Base-by-base conservation (phyloP, 306 rosid species). In the Alnus rubra region DNA sequence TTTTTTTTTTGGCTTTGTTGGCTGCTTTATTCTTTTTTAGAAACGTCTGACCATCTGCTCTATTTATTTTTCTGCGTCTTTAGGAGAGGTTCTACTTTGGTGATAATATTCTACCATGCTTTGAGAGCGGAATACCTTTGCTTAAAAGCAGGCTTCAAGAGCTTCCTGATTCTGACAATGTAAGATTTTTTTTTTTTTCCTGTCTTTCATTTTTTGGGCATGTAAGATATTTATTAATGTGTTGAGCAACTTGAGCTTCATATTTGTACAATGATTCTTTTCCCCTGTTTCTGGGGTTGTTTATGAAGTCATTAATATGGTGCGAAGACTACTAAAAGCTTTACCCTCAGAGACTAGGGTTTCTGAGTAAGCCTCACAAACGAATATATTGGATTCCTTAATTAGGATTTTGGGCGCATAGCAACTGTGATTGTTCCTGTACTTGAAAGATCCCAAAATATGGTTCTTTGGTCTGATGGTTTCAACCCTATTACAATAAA, bases 31-130 rank as follows among this genome's bases (percentile, higher is more conserved):
- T 51, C 37, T 51, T 47, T 76, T 53, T 45, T 12, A 12, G 10
- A 23, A 77, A 7, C 69, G 59, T 13, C 73, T 81, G 67, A 76
- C 76, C 7, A 6, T 68, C 71, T 69, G 18, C 35, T 79, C 62
- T 76, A 76, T 35, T 83, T 65, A 63, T 64, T 73, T 70, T 80
- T 59, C 59, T 70, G 74, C 49, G 50, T 87, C 51, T 49, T 50
- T 83, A 92, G 99, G 98, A 95, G 90, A 88, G 99, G 48, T 95
- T 95, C 90, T 95, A 93, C 90, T 95, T 95, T 74, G 99, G 99
- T 47, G 99, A 95, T 86, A 95, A 89, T 83, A 90, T 95, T 59
- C 85, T 93, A 75, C 99, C 99, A 12, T 95, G 98, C 88, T 95
- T 95, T 85, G 99, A 95, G 83, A 95, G 98, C 74, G 99, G 98